Evolutionary conservation across 164 flowering plant genomes (phyloP).

Genomic region (Berberis vulgaris): DNA sequence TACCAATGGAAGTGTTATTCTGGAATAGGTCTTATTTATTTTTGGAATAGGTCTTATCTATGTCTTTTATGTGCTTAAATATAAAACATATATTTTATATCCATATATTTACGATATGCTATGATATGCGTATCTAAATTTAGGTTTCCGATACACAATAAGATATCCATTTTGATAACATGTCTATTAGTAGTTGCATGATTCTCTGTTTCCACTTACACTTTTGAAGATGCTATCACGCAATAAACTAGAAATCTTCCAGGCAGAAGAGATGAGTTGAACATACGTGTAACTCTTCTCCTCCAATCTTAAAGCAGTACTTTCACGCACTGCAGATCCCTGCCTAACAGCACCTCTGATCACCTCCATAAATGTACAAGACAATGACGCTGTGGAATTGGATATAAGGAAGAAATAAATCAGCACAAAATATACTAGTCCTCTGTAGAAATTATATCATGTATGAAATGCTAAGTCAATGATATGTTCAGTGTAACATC

Average conservation of each 20-base stretch:
- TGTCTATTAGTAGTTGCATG: neutral
- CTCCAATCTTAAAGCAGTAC: slow-evolving; percentile 64
- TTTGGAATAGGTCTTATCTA: too few species aligned
- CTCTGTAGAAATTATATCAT: too few species aligned
- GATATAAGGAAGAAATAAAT: neutral
- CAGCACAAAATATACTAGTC: too few species aligned
- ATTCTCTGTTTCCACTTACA: slow-evolving; percentile 29
- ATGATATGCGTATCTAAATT: too few species aligned
- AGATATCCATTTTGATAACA: neutral
- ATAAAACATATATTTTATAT: too few species aligned
- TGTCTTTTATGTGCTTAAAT: neutral
- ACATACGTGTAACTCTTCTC: slow-evolving; percentile 53
- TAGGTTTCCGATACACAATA: too few species aligned
- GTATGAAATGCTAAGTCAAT: too few species aligned
- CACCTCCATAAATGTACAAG: slow-evolving; percentile 63
- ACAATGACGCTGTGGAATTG: slow-evolving; percentile 32
- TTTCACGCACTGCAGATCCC: slow-evolving; percentile 36
- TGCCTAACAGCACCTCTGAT: slow-evolving; percentile 42
- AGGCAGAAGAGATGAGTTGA: slow-evolving; percentile 67
- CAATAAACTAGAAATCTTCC: slow-evolving; percentile 41
- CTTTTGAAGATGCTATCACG: slow-evolving; percentile 15
- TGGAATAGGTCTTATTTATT: too few species aligned
- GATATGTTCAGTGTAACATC: too few species aligned
- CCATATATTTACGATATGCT: too few species aligned
- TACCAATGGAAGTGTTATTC: neutral